A percentile compares a stretch with the other conserved stretches of the same genome.
Evolutionary conservation across 306 rosid species (phyloP).

Genomic region (Senna tora): DNA sequence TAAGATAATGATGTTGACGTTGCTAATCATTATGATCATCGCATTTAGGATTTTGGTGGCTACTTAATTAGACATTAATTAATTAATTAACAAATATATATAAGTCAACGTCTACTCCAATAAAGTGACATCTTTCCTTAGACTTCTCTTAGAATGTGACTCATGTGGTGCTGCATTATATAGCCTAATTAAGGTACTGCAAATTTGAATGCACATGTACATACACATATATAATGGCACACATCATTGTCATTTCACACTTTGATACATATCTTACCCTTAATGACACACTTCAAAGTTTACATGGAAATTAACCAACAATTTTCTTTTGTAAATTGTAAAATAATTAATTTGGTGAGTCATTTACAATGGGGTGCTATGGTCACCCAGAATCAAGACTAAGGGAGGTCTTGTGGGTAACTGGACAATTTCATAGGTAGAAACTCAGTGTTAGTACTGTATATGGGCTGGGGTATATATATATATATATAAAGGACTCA

Average conservation of each 20-base stretch:
- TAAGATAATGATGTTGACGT: conserved; percentile 16
- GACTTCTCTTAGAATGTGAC: background rate
- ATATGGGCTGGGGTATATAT: no score
- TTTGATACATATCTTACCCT: background rate
- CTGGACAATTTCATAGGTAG: no score
- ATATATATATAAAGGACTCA: no score
- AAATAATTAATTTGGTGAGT: no score
- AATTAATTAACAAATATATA: background rate
- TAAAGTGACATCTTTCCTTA: background rate
- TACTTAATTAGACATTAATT: background rate
- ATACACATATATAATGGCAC: background rate
- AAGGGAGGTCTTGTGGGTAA: no score
- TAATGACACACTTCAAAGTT: background rate
- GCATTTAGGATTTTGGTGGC: background rate
- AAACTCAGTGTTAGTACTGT: no score
- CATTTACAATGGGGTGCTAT: no score
- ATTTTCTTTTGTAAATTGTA: no score
- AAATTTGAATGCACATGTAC: background rate
- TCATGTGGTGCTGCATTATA: background rate
- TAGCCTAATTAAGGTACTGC: background rate
- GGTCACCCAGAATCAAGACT: no score
- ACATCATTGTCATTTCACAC: conserved; percentile 9
- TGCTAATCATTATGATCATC: background rate
- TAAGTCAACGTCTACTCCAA: background rate
- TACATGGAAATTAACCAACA: no score